These are phyloP conservation scores for Neodidymelliopsis sp. DNA, from an alignment of 2,329 filamentous ascomycete genomes.

Conservation along the genomic window DNA sequence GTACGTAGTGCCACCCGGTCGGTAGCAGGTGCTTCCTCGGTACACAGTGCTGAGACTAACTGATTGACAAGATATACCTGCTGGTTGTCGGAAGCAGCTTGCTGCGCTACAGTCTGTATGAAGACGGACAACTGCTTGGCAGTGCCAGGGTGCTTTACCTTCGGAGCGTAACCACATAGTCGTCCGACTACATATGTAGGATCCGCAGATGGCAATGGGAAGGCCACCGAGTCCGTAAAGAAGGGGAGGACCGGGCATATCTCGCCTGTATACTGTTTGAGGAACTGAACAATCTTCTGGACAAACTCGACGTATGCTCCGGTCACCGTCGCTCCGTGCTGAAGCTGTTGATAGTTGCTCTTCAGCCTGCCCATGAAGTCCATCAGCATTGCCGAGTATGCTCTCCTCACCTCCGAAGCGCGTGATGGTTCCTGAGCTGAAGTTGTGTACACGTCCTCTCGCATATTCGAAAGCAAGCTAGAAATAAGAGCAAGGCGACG, in stretches of 20 bases:
- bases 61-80: conserved; percentile 65
- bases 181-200: conserved; percentile 69
- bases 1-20: conserved; percentile 57
- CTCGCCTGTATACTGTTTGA: conserved; percentile 67
- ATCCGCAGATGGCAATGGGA: conserved; percentile 66
- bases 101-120: conserved; percentile 65
- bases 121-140: conserved; percentile 65
- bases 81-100: conserved; percentile 65
- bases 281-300: conserved; percentile 64
- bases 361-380: conserved; percentile 69
- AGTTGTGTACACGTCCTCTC: conserved; percentile 54
- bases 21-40: conserved; percentile 52
- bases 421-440: conserved; percentile 37
- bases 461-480: conserved; percentile 66
- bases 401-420: conserved; percentile 50
- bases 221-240: conserved; percentile 66
- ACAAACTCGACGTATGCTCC: conserved; percentile 69
- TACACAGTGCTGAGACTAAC: conserved; percentile 58
- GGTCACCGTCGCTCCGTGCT: conserved; percentile 49
- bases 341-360: conserved; percentile 64
- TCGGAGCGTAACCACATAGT: conserved; percentile 65
- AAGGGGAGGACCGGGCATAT: conserved; percentile 65
- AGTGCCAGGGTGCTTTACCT: conserved; percentile 57
- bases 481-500: conserved; percentile 65
- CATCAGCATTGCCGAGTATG: conserved; percentile 61